Conservation (phyloP, 2,329 filamentous ascomycete genomes). For the Corniculantispora saksenae region DNA sequence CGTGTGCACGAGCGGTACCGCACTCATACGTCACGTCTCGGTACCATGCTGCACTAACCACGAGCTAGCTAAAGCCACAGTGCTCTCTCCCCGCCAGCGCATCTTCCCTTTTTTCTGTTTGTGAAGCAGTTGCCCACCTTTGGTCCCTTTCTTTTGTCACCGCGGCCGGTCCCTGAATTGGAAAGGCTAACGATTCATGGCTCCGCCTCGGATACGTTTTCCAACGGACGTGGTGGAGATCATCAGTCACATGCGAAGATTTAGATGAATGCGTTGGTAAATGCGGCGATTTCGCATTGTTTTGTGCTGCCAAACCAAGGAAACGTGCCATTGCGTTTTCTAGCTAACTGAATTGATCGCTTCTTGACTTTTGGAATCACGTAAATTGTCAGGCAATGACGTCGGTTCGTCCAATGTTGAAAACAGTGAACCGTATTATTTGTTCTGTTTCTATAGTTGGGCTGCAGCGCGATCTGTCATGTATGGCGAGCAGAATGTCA, state of each 20-base stretch:
- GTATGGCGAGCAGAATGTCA: background rate
- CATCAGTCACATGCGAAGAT: conserved; percentile 1
- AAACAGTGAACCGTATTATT: too few species aligned
- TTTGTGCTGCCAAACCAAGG: background rate
- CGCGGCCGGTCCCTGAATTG: background rate
- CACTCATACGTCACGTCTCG: background rate
- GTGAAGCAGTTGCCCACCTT: too few species aligned
- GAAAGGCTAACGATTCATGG: background rate
- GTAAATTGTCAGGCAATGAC: background rate
- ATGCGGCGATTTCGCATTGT: background rate
- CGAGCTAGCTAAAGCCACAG: background rate
- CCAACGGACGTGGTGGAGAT: background rate
- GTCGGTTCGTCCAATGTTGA: background rate
- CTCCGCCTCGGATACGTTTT: background rate
- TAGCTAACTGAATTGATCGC: background rate
- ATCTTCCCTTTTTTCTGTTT: background rate
- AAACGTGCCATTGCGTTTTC: background rate
- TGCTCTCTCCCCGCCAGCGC: background rate
- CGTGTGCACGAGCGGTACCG: background rate
- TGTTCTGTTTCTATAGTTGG: too few species aligned
- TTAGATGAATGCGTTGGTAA: background rate
- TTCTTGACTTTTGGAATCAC: background rate
- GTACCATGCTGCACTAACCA: too few species aligned
- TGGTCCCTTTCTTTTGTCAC: too few species aligned
- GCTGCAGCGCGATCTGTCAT: conserved; percentile 11